phyloP scores from a whole-genome alignment of 1,284 basidiomycete species.

The Trametes versicolor region DNA sequence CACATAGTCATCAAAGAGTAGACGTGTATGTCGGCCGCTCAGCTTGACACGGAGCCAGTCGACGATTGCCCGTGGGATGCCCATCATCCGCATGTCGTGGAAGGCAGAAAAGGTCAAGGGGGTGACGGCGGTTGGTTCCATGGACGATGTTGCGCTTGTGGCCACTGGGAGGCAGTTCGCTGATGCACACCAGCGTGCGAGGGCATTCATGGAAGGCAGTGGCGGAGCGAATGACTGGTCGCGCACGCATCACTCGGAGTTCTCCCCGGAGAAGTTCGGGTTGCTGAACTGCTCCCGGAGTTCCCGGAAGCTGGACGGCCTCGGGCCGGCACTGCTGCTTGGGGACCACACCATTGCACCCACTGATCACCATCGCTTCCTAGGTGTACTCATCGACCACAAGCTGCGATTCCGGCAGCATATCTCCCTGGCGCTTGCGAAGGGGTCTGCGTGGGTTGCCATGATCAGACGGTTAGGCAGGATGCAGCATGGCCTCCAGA shows the following conservation, averaged over 20 bases:
- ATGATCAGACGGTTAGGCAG: slow-evolving; percentile 37
- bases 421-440: slow-evolving; percentile 38
- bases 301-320: neutral
- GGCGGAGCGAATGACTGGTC: slow-evolving; percentile 39
- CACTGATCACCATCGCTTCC: slow-evolving; percentile 40
- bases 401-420: slow-evolving; percentile 47
- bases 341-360: slow-evolving; percentile 13
- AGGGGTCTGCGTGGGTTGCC: slow-evolving; percentile 38
- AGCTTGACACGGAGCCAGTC: slow-evolving; percentile 42
- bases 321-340: neutral
- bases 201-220: slow-evolving; percentile 27
- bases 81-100: no score
- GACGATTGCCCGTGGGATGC: neutral
- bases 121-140: slow-evolving; percentile 33
- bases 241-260: slow-evolving; percentile 24
- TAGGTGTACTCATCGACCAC: slow-evolving; percentile 49
- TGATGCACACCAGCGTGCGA: slow-evolving; percentile 20
- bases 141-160: slow-evolving; percentile 41
- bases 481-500: slow-evolving; percentile 3
- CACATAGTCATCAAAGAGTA: neutral
- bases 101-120: slow-evolving; percentile 15
- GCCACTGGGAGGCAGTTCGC: neutral
- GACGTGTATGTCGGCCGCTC: slow-evolving; percentile 25
- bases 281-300: slow-evolving; percentile 6
- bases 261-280: slow-evolving; percentile 34